Percentiles rank a stretch among this genome's conserved stretches.
Conservation (phyloP, 768 basidiomycete genomes). For the Kwoniella mangroviensis region DNA sequence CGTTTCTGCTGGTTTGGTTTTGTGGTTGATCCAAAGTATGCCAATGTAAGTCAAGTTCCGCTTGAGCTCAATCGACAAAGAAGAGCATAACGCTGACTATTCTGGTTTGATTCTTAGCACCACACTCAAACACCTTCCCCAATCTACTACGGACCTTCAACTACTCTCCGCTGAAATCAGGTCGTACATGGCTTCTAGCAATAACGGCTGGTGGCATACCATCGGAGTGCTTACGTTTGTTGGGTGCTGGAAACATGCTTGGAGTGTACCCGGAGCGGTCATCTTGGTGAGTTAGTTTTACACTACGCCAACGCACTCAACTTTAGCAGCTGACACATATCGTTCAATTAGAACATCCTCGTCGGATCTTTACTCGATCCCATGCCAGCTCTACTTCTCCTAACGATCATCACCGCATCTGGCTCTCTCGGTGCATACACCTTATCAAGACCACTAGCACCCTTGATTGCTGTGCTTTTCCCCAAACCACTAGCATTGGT, state of each 20-base stretch:
- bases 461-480: conserved; percentile 77
- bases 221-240: conserved; percentile 79
- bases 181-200: conserved; percentile 52
- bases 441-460: conserved; percentile 80
- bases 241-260: conserved; percentile 94
- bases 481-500: conserved; percentile 85
- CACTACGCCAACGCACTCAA: conserved; percentile 10
- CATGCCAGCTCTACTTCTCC: conserved; percentile 74
- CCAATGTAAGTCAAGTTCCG: conserved; percentile 51
- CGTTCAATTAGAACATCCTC: conserved; percentile 73
- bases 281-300: conserved; percentile 65
- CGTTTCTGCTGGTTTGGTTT: conserved; percentile 41
- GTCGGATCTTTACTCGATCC: conserved; percentile 86
- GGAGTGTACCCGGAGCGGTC: conserved; percentile 94
- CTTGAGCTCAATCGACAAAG: neutral
- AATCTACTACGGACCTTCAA: conserved; percentile 54
- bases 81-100: neutral
- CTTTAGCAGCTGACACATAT: conserved; percentile 6
- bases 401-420: conserved; percentile 82
- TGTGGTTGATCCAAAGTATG: conserved; percentile 48
- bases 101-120: conserved; percentile 34
- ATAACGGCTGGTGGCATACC: conserved; percentile 66
- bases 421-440: conserved; percentile 82
- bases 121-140: conserved; percentile 49
- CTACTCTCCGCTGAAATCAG: conserved; percentile 53